Evolutionary conservation across 768 basidiomycete species (phyloP).

Genomic region (Lactarius psammicola): DNA sequence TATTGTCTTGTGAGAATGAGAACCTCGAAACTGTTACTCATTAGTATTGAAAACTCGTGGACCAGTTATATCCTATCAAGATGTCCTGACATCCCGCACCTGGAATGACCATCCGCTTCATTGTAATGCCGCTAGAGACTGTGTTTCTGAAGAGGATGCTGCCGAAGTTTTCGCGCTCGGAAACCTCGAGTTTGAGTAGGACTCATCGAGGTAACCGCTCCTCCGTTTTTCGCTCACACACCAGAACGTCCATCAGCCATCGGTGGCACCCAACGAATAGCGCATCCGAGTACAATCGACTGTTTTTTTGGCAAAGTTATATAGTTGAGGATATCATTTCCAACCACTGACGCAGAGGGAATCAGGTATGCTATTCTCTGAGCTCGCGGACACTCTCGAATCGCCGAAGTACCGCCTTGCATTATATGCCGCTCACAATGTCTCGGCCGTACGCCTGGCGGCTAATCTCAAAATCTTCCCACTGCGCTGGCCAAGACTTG

Average conservation of each 20-base stretch:
- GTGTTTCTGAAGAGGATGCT: constrained; percentile 42
- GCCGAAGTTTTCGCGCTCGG: constrained; percentile 36
- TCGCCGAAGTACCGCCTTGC: constrained; percentile 38
- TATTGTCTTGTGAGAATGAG: constrained; percentile 46
- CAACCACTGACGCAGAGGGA: not conserved
- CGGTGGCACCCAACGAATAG: constrained; percentile 48
- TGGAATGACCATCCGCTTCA: constrained; percentile 45
- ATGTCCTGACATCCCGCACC: constrained; percentile 46
- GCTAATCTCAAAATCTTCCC: constrained; percentile 38
- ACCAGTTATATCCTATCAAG: constrained; percentile 42
- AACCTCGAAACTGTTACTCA: not conserved
- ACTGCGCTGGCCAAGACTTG: constrained; percentile 46
- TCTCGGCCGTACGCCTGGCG: constrained; percentile 40
- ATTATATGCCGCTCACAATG: constrained; percentile 47
- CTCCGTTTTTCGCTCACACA: not conserved
- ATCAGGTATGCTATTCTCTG: constrained; percentile 44
- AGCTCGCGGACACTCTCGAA: constrained; percentile 39
- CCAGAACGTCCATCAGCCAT: constrained; percentile 38
- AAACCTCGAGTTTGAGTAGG: constrained; percentile 40
- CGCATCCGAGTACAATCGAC: constrained; percentile 41
- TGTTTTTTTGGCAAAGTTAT: constrained; percentile 41
- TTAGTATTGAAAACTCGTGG: not conserved
- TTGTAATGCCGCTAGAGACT: constrained; percentile 43
- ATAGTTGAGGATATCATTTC: not conserved
- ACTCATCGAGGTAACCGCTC: not conserved